These are phyloP conservation scores for Purpureocillium takamizusanense DNA, from an alignment of 2,329 filamentous ascomycete genomes.

Conservation along the genomic window DNA sequence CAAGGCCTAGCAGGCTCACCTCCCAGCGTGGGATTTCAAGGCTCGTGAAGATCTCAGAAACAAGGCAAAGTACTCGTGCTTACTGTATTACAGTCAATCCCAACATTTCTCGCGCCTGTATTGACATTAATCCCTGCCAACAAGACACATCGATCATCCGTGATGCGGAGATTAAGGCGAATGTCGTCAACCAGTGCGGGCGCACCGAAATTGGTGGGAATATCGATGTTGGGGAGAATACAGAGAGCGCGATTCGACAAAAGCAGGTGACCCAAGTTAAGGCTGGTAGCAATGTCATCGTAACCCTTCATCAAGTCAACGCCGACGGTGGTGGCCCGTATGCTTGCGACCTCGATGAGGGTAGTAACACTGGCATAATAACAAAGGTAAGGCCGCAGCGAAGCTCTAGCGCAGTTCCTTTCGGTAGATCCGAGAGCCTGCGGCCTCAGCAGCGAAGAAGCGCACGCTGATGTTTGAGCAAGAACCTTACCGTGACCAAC, in stretches of 20 bases:
- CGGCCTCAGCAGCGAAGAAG: not conserved
- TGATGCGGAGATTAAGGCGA: slow-evolving; percentile 41
- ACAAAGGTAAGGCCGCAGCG: slow-evolving; percentile 6
- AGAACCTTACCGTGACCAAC: slow-evolving; percentile 41
- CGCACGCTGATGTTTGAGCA: not conserved
- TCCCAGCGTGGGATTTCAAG: slow-evolving; percentile 41
- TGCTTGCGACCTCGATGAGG: slow-evolving; percentile 41
- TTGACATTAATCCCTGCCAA: slow-evolving; percentile 55
- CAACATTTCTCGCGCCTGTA: slow-evolving; percentile 52
- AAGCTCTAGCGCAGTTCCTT: too few relatives aligned
- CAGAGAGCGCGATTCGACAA: slow-evolving; percentile 39
- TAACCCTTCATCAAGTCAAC: slow-evolving; percentile 8
- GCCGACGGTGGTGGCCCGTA: slow-evolving; percentile 32
- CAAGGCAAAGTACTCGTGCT: too few relatives aligned
- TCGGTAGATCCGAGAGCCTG: too few relatives aligned
- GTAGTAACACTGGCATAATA: slow-evolving; percentile 26
- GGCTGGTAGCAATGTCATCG: slow-evolving; percentile 29
- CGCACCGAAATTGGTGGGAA: slow-evolving; percentile 51
- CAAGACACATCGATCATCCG: slow-evolving; percentile 56
- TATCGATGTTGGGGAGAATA: slow-evolving; percentile 51
- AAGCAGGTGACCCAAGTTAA: slow-evolving; percentile 39
- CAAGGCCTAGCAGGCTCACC: too few relatives aligned
- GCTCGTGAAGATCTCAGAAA: slow-evolving; percentile 26
- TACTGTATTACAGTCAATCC: slow-evolving; percentile 31
- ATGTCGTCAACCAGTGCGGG: slow-evolving; percentile 51